These are phyloP conservation scores for Persicaria maculosa DNA, from an alignment of 148 eudicot genomes.

Conservation along the genomic window DNA sequence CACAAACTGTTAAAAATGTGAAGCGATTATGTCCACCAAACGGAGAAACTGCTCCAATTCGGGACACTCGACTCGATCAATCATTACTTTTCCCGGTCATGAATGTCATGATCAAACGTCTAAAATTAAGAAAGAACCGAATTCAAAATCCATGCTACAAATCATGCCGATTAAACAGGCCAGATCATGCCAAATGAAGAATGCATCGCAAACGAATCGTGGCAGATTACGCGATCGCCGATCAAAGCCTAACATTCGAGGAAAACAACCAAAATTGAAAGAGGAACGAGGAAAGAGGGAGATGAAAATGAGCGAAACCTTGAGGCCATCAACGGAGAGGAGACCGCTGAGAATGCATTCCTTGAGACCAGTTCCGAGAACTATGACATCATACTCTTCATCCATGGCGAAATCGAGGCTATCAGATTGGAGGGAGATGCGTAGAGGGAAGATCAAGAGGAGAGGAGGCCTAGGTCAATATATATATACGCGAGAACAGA, in stretches of 20 bases:
- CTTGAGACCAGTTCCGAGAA: slow-evolving; percentile 53
- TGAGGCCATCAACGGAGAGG: slow-evolving; percentile 56
- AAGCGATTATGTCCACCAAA: too few species aligned
- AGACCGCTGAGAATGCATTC: slow-evolving; percentile 63
- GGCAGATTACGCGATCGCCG: neutral
- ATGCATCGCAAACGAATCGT: neutral
- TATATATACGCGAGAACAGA: neutral
- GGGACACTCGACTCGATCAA: too few species aligned
- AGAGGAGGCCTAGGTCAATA: neutral
- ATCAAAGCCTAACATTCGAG: neutral
- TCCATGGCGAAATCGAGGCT: slow-evolving; percentile 26
- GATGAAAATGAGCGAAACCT: slow-evolving; percentile 23
- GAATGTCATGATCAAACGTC: neutral
- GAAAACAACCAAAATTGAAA: neutral
- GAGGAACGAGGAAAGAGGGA: neutral
- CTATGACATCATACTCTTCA: slow-evolving; percentile 55
- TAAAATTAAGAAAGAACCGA: neutral
- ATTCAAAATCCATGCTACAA: neutral
- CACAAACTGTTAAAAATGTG: too few species aligned
- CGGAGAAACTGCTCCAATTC: too few species aligned
- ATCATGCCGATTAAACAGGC: neutral
- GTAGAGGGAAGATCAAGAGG: neutral
- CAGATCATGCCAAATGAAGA: slow-evolving; percentile 2
- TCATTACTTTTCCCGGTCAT: neutral
- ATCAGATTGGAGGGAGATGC: neutral